These are phyloP conservation scores for Byssothecium circinans DNA, from an alignment of 2,329 filamentous ascomycete species.

Conservation along the genomic window DNA sequence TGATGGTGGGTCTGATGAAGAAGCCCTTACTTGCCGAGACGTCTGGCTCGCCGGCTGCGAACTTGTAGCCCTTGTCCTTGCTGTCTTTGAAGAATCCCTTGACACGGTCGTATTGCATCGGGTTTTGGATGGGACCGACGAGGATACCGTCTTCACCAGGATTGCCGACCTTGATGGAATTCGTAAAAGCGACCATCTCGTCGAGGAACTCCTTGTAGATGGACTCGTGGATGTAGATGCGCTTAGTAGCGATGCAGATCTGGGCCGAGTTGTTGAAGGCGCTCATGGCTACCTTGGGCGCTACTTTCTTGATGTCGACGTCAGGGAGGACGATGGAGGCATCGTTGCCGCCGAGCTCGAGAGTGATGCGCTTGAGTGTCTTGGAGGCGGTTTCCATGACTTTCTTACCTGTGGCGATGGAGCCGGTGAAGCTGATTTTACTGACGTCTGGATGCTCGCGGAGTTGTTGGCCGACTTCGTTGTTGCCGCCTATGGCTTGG, in stretches of 20 bases:
- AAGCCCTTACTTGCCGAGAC: conserved; percentile 49
- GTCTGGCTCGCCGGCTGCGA: conserved; percentile 53
- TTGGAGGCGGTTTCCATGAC: conserved; percentile 60
- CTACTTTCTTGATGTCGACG: conserved; percentile 56
- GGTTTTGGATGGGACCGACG: conserved; percentile 65
- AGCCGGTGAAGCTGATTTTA: conserved; percentile 68
- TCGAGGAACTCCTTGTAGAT: conserved; percentile 43
- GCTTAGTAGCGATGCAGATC: conserved; percentile 41
- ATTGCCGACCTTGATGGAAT: conserved; percentile 45
- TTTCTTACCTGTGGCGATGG: conserved; percentile 61
- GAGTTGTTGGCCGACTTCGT: conserved; percentile 61
- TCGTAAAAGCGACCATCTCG: conserved; percentile 51
- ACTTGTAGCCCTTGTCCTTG: conserved; percentile 55
- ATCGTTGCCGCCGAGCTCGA: conserved; percentile 66
- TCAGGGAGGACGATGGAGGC: conserved; percentile 62
- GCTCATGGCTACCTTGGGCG: conserved; percentile 53
- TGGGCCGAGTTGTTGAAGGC: conserved; percentile 62
- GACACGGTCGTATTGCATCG: conserved; percentile 65
- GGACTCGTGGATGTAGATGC: conserved; percentile 43
- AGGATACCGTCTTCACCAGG: conserved; percentile 49
- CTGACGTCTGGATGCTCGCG: conserved; percentile 62
- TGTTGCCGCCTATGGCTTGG: conserved; percentile 62
- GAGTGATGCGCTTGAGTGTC: conserved; percentile 62
- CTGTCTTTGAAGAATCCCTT: conserved; percentile 60
- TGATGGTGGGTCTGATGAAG: conserved; percentile 63